Evolutionary conservation across 306 rosid genomes (phyloP), one percentile per base, ranked within the genome.

Genomic region (Inga leiocalycina): DNA sequence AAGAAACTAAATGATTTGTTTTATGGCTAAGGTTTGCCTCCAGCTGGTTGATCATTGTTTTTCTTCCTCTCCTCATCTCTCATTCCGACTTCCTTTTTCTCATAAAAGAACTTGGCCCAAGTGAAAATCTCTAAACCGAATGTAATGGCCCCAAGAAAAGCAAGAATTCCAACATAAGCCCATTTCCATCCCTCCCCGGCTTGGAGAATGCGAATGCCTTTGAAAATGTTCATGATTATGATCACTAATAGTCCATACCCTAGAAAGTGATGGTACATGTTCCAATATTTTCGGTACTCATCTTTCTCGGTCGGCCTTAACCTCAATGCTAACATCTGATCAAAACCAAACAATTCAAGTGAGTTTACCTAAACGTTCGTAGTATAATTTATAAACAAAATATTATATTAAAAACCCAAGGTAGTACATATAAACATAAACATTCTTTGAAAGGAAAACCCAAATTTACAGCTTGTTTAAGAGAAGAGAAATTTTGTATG

Each of bases 181-280:
- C 88, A 81, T 54, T 16, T 85, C 98, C 99, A 87, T 22, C 30
- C 80, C 0, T 22, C 0, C 44, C 89, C 79, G 0, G 93, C 90
- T 77, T 88, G 78, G 85, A 93, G 77, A 74, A 95, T 95, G 44
- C 10, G 43, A 71, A 95, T 90, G 72, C 99, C 98, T 34, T 86
- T 72, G 84, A 95, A 93, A 80, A 95, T 92, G 86, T 95, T 93
- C 24, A 90, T 57, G 24, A 78, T 0, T 79, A 92, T 91, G 45
- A 77, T 27, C 14, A 88, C 75, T 44, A 95, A 17, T 20, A 93
- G 20, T 20, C 87, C 88, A 75, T 93, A 95, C 22, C 99, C 99
- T 20, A 95, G 88, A 79, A 95, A 85, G 80, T 95, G 98, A 83
- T 95, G 99, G 80, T 95, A 95, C 91, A 95, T 92, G 71, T 93